These are phyloP conservation scores for Colletotrichum aenigma DNA, from an alignment of 2,329 filamentous ascomycete species.

Conservation along the genomic window DNA sequence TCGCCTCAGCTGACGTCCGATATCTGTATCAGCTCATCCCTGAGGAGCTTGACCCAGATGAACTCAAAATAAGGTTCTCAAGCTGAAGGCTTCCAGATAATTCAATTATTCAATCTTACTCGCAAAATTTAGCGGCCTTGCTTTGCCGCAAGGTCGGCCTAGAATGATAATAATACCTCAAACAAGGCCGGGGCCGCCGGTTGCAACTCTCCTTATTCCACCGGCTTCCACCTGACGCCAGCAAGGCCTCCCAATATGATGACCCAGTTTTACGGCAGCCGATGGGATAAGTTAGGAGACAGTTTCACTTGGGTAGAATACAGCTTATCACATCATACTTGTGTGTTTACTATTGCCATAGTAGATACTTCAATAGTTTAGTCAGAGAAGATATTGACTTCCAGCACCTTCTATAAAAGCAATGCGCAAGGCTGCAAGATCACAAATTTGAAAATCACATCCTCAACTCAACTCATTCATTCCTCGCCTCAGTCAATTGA, in stretches of 20 bases:
- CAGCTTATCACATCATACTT: not conserved
- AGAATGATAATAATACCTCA: not conserved
- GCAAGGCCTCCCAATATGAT: not conserved
- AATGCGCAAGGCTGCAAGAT: fast-evolving
- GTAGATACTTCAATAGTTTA: not conserved
- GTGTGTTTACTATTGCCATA: not conserved
- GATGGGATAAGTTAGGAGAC: not conserved
- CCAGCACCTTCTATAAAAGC: not conserved
- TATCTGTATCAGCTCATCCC: not conserved
- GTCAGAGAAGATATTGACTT: not conserved
- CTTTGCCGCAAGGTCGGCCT: not conserved
- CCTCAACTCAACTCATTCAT: not conserved
- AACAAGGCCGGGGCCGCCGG: not conserved
- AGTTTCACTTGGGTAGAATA: not conserved
- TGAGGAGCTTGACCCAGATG: not conserved
- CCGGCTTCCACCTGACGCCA: not conserved
- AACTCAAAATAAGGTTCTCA: not conserved
- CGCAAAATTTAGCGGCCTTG: not conserved
- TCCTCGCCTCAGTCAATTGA: too few relatives aligned
- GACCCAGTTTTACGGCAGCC: not conserved
- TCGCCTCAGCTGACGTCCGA: not conserved
- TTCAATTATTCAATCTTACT: not conserved
- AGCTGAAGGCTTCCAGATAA: not conserved
- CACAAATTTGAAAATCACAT: not conserved
- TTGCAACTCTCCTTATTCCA: not conserved